These are phyloP conservation scores for Calendula officinalis DNA, from an alignment of 129 eudicot species.

Conservation along the genomic window DNA sequence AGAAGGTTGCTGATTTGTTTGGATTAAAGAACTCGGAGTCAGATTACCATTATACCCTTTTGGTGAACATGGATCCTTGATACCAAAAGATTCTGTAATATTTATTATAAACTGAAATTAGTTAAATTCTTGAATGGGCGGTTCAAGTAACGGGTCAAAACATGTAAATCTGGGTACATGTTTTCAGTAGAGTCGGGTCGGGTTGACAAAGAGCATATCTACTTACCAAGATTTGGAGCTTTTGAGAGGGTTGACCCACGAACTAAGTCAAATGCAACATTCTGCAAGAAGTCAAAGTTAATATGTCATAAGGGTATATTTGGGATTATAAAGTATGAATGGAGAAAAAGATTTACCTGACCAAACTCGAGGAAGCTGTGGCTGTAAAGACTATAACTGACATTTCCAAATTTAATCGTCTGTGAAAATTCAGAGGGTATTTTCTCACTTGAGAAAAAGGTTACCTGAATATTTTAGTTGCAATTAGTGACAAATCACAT, in stretches of 20 bases:
- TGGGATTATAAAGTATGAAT: background rate
- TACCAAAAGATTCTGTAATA: too few relatives aligned
- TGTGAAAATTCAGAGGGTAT: conserved; percentile 77
- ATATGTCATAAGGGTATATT: too few relatives aligned
- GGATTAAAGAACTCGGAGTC: too few relatives aligned
- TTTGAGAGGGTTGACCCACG: conserved; percentile 44
- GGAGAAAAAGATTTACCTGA: conserved; percentile 55
- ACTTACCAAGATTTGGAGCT: too few relatives aligned
- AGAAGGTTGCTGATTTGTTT: conserved; percentile 24
- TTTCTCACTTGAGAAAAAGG: conserved; percentile 77
- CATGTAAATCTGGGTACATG: too few relatives aligned
- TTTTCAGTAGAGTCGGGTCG: too few relatives aligned
- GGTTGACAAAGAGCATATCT: too few relatives aligned
- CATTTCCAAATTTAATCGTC: conserved; percentile 61
- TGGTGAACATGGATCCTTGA: conserved; percentile 73
- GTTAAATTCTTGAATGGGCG: too few relatives aligned
- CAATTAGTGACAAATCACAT: conserved; percentile 12
- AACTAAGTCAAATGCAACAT: conserved; percentile 74
- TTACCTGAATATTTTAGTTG: conserved; percentile 51
- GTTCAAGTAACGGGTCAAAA: too few relatives aligned
- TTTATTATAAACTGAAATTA: too few relatives aligned
- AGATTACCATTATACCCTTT: conserved; percentile 52
- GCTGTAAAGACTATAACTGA: conserved; percentile 79
- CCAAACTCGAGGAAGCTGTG: conserved; percentile 96
- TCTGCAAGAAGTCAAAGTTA: conserved; percentile 51